Evolutionary conservation across 2,329 filamentous ascomycete genomes (phyloP).

Genomic region (Diplodia scrobiculata): DNA sequence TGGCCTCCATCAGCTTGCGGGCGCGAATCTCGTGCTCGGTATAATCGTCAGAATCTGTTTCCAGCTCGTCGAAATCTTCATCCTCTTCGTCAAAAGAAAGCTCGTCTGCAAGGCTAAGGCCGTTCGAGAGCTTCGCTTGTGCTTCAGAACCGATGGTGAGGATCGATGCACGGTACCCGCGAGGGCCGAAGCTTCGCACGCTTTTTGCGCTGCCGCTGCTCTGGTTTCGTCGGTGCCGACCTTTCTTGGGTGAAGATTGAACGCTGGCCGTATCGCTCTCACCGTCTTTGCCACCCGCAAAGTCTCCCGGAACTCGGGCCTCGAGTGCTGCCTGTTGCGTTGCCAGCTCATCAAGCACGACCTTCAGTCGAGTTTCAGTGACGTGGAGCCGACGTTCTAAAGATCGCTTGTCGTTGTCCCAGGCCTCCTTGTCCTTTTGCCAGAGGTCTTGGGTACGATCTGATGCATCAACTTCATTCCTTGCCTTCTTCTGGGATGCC

Average conservation of each 20-base stretch:
- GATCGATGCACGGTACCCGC: constrained; percentile 70
- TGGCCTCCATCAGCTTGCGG: constrained; percentile 45
- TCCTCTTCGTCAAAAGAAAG: constrained; percentile 79
- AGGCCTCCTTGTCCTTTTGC: constrained; percentile 79
- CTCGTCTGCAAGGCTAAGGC: constrained; percentile 85
- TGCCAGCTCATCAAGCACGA: constrained; percentile 83
- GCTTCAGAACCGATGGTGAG: constrained; percentile 61
- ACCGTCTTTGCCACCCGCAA: constrained; percentile 60
- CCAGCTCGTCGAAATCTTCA: constrained; percentile 50
- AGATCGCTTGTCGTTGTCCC: constrained; percentile 80
- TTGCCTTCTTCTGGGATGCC: constrained; percentile 71
- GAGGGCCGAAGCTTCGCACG: constrained; percentile 36
- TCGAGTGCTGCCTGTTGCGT: constrained; percentile 59
- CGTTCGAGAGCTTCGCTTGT: constrained; percentile 58
- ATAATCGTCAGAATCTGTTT: constrained; percentile 69
- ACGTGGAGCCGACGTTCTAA: constrained; percentile 85
- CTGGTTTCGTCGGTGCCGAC: constrained; percentile 44
- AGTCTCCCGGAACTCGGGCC: constrained; percentile 63
- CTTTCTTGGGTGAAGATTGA: constrained; percentile 56
- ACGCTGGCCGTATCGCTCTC: constrained; percentile 72
- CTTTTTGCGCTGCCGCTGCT: constrained; percentile 57
- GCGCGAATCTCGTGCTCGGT: constrained; percentile 48
- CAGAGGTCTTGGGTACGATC: constrained; percentile 76
- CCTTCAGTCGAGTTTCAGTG: constrained; percentile 82
- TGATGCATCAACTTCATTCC: constrained; percentile 79